Percentiles rank a stretch among this genome's conserved stretches.
Evolutionary conservation across 2,329 filamentous ascomycete genomes (phyloP).

Genomic region (Phoma sp.): DNA sequence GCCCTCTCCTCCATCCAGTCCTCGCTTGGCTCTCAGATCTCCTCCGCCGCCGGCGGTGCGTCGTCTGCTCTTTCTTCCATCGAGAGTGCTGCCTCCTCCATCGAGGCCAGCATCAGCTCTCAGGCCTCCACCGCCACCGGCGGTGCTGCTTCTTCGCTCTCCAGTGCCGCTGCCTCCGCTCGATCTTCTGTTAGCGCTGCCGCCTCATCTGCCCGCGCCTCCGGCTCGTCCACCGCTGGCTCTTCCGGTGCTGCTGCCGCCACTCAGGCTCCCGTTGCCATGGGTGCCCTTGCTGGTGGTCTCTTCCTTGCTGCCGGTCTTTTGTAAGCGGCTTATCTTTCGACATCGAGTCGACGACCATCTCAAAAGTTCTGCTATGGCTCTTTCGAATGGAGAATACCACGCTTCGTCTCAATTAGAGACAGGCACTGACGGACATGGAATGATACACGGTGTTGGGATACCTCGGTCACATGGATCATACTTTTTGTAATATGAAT

Average conservation of each 20-base stretch:
- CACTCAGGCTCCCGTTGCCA: slow-evolving; percentile 36
- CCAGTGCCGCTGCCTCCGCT: slow-evolving; percentile 12
- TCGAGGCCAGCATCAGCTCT: slow-evolving; percentile 23
- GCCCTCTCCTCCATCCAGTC: slow-evolving; percentile 9
- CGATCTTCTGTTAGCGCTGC: slow-evolving; percentile 2
- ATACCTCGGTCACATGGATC: slow-evolving; percentile 18
- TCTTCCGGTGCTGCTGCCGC: slow-evolving; percentile 30
- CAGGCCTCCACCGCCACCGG: slow-evolving; percentile 19
- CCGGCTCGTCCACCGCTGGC: slow-evolving; percentile 17
- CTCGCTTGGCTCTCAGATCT: slow-evolving; percentile 16
- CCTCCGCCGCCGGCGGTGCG: slow-evolving; percentile 18
- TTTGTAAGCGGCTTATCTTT: slow-evolving; percentile 32
- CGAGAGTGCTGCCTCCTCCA: slow-evolving; percentile 22
- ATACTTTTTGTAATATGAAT: slow-evolving; percentile 21
- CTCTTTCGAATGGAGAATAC: slow-evolving; percentile 17
- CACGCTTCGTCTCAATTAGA: slow-evolving; percentile 4
- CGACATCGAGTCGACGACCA: slow-evolving; percentile 5
- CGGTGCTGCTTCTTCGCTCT: slow-evolving; percentile 3
- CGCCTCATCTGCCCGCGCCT: slow-evolving; percentile 6
- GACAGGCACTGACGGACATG: slow-evolving; percentile 1
- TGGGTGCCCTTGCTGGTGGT: slow-evolving; percentile 44
- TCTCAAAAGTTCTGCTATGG: slow-evolving; percentile 11
- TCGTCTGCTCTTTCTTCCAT: slow-evolving; percentile 24
- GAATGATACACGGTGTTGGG: slow-evolving; percentile 16
- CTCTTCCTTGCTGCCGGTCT: slow-evolving; percentile 41